A percentile compares a stretch with the other conserved stretches of the same genome.
Conservation (phyloP, 2,329 filamentous ascomycete species). For the Colletotrichum sp. region DNA sequence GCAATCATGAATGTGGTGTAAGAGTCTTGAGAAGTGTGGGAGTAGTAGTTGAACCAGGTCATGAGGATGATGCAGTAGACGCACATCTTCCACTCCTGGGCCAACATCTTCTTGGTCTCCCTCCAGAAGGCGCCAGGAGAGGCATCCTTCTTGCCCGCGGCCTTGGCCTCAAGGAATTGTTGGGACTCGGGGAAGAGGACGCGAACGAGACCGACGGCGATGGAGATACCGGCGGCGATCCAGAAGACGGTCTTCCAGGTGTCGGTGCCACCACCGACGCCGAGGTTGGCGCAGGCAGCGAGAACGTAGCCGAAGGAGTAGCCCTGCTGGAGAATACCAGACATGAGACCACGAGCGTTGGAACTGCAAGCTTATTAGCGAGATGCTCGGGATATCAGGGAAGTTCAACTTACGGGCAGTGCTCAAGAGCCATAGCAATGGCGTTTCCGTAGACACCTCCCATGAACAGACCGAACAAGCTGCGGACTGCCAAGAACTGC, state of each 20-base stretch:
- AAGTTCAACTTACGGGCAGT: constrained; percentile 60
- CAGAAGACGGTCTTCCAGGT: constrained; percentile 81
- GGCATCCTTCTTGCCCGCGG: constrained; percentile 50
- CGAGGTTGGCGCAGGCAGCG: constrained; percentile 76
- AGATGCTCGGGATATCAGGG: background rate
- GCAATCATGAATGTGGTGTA: constrained; percentile 83
- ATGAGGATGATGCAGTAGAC: constrained; percentile 80
- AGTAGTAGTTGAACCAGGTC: constrained; percentile 79
- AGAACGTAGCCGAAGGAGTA: constrained; percentile 83
- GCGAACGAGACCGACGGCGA: constrained; percentile 70
- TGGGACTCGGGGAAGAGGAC: constrained; percentile 75
- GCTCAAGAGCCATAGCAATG: constrained; percentile 78
- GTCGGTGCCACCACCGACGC: constrained; percentile 66
- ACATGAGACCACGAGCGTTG: constrained; percentile 79
- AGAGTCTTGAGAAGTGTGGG: constrained; percentile 80
- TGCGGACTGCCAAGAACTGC: constrained; percentile 76
- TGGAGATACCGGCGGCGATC: constrained; percentile 69
- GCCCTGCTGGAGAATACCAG: constrained; percentile 81
- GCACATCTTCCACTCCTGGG: constrained; percentile 76
- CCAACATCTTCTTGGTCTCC: constrained; percentile 72
- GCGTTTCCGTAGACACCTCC: constrained; percentile 82
- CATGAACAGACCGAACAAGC: constrained; percentile 80
- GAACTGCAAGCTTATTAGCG: constrained; percentile 36
- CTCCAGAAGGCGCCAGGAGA: constrained; percentile 65
- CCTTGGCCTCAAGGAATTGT: constrained; percentile 75